Evolutionary conservation across 1,284 basidiomycete genomes (phyloP), one percentile per base, ranked within the genome.

Genomic region (Ganoderma resinaceum): DNA sequence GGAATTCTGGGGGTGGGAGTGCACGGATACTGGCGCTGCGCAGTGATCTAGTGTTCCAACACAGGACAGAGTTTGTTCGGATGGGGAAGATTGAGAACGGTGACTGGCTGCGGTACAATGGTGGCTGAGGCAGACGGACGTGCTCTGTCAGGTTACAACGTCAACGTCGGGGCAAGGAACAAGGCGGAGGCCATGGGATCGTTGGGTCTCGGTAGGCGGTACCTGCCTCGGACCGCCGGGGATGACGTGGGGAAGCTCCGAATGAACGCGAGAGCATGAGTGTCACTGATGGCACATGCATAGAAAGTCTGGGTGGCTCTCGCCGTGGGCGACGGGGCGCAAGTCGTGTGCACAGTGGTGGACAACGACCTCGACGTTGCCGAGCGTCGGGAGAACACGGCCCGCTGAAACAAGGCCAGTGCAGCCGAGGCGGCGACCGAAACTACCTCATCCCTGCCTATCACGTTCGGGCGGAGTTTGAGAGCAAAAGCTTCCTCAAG

Each of bases 11-110:
- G 65, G 62, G 64, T 37, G 57, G 52, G 52, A 55, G 52, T 55
- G 59, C 66, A 70, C 60, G 55, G 65, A 70, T 66, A 55, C 53
- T 35, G 63, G 49, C 63, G 72, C 72, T 73, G 69, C 72, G 72
- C 69, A 73, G 70, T 61, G 62, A 61, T 61, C 33, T 61, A 62
- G 65, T 59, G 61, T 49, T 68, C 66, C 60, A 63, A 67, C 59
- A 61, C 20, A 20, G 18, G 43, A 31, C 55, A 53, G 46, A 63
- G 65, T 52, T 46, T 52, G 66, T 63, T 61, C 57, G 26, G 63
- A 14, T 57, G 29, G 18, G 52, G 66, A 61, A 61, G 37, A 38
- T 38, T 38, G 9, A 38, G 26, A 66, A 65, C 70, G 68, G 62
- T 55, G 57, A 52, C 66, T 65, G 68, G 52, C 37, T 63, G 52